Evolutionary conservation across 1,284 basidiomycete species (phyloP).

Genomic region (Cutaneotrichosporon daszewskae): DNA sequence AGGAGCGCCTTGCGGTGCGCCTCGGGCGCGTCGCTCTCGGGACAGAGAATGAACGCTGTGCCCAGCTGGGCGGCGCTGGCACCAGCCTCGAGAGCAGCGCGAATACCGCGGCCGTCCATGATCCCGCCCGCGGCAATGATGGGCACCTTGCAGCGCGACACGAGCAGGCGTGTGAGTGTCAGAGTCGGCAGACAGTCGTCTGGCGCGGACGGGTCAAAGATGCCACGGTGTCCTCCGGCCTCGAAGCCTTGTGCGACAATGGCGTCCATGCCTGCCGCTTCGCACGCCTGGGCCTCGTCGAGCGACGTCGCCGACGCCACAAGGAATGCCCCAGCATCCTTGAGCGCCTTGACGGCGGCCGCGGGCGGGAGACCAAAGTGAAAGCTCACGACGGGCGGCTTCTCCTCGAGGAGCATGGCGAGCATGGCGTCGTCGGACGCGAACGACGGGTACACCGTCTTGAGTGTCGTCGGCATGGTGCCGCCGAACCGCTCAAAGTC

Average conservation of each 20-base stretch:
- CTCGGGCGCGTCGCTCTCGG: slow-evolving; percentile 31
- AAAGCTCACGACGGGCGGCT: slow-evolving; percentile 31
- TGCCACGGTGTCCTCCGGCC: slow-evolving; percentile 39
- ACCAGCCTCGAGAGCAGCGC: slow-evolving; percentile 23
- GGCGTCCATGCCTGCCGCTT: slow-evolving; percentile 28
- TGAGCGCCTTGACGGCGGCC: slow-evolving; percentile 17
- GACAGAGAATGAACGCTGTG: slow-evolving; percentile 31
- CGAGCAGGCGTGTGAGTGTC: slow-evolving; percentile 21
- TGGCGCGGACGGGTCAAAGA: slow-evolving; percentile 23
- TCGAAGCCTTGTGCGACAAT: slow-evolving; percentile 38
- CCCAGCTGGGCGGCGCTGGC: slow-evolving; percentile 34
- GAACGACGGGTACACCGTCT: slow-evolving; percentile 29
- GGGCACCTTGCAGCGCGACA: slow-evolving; percentile 13
- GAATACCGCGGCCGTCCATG: slow-evolving; percentile 28
- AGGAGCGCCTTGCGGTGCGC: slow-evolving; percentile 22
- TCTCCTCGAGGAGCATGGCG: slow-evolving; percentile 27
- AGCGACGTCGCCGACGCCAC: slow-evolving; percentile 30
- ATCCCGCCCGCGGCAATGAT: slow-evolving; percentile 38
- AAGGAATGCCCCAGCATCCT: slow-evolving; percentile 19
- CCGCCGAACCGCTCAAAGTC: slow-evolving; percentile 20
- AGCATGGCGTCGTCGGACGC: slow-evolving; percentile 26
- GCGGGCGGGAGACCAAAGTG: slow-evolving; percentile 37
- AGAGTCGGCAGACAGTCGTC: slow-evolving; percentile 30
- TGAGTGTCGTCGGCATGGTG: slow-evolving; percentile 19
- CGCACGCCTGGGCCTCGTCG: slow-evolving; percentile 22